Conservation (phyloP, 306 rosid genomes). For the Prosopis cineraria region DNA sequence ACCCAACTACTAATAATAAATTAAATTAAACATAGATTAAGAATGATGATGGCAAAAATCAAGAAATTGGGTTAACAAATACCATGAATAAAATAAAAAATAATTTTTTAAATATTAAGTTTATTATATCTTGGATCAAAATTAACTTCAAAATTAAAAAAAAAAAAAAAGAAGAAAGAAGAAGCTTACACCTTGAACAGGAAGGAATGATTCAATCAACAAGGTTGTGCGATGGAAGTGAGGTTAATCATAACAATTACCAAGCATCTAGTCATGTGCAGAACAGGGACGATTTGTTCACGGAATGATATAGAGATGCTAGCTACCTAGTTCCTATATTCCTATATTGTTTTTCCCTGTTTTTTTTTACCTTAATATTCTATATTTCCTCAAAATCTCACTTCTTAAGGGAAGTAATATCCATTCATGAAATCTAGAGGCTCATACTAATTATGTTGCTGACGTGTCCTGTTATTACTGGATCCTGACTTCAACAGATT, state of each 20-base stretch:
- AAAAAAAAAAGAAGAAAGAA: no score
- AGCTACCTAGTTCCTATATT: background rate
- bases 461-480: constrained; percentile 46
- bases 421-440: constrained; percentile 23
- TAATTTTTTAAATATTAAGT: no score
- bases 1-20: no score
- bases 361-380: background rate
- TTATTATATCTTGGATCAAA: no score
- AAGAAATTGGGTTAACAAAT: no score
- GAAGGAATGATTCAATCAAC: no score
- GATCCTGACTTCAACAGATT: constrained; percentile 27
- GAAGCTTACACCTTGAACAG: no score
- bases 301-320: constrained; percentile 33
- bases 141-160: no score
- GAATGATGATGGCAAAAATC: no score
- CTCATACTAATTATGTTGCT: background rate
- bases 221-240: background rate
- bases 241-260: constrained; percentile 14
- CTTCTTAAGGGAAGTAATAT: constrained; percentile 39
- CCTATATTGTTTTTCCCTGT: background rate
- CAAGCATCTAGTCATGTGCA: constrained; percentile 32
- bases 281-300: constrained; percentile 39
- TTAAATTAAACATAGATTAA: no score
- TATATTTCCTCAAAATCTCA: constrained; percentile 10
- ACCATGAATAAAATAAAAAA: no score